Percentiles rank a stretch among this genome's conserved stretches.
Conservation (phyloP, 352 stramenopile species). For the Globisporangium recalcitrans region DNA sequence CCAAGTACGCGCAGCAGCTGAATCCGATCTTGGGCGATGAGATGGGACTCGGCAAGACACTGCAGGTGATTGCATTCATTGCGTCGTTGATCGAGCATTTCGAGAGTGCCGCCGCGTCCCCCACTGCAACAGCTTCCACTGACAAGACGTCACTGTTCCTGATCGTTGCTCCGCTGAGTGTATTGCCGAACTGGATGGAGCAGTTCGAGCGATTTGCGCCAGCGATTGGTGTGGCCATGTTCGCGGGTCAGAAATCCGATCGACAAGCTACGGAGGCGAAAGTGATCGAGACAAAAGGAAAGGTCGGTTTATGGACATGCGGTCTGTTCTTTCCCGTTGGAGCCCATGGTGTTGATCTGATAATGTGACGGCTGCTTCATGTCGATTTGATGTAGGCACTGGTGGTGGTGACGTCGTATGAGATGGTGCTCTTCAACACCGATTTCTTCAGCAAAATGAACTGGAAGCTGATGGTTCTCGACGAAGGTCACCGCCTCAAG, state of each 20-base stretch:
- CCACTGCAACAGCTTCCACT: neutral
- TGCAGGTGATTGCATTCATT: slow-evolving; percentile 75
- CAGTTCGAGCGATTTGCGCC: slow-evolving; percentile 71
- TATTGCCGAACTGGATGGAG: slow-evolving; percentile 82
- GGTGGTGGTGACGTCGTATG: slow-evolving; percentile 74
- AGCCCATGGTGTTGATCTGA: neutral
- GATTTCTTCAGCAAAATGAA: slow-evolving; percentile 42
- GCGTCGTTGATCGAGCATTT: slow-evolving; percentile 31
- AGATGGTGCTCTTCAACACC: slow-evolving; percentile 59
- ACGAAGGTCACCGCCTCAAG: slow-evolving; percentile 89
- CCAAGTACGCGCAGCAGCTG: slow-evolving; percentile 52
- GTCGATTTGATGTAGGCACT: slow-evolving; percentile 17
- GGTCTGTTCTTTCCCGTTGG: neutral
- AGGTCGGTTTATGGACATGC: neutral
- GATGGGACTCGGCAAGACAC: slow-evolving; percentile 81
- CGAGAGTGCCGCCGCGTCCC: neutral
- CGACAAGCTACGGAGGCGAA: slow-evolving; percentile 15
- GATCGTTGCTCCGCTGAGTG: slow-evolving; percentile 68
- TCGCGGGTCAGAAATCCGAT: slow-evolving; percentile 50
- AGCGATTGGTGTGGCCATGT: slow-evolving; percentile 48
- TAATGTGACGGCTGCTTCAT: too few species aligned
- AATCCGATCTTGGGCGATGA: slow-evolving; percentile 79
- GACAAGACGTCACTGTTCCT: slow-evolving; percentile 26
- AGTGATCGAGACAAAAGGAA: slow-evolving; percentile 8
- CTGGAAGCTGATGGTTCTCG: slow-evolving; percentile 71